Evolutionary conservation across 192 early-diverging fungal genomes (phyloP).

Genomic region (Coemansia erecta): DNA sequence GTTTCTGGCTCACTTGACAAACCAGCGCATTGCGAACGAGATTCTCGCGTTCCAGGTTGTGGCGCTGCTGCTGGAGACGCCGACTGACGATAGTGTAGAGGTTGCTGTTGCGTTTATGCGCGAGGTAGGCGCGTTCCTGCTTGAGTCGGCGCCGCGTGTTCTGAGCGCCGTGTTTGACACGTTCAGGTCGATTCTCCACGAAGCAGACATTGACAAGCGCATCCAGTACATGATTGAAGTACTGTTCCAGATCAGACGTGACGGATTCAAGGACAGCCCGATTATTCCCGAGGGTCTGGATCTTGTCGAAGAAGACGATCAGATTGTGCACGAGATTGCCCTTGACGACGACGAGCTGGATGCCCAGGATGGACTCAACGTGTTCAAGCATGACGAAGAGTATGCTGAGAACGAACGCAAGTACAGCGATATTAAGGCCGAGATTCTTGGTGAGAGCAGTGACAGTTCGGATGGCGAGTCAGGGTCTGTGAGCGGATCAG

Average conservation of each 20-base stretch:
- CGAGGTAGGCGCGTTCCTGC: conserved; percentile 79
- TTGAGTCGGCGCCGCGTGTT: conserved; percentile 72
- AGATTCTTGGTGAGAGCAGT: conserved; percentile 79
- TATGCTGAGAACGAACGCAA: conserved; percentile 81
- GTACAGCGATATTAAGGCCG: conserved; percentile 74
- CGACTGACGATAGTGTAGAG: conserved; percentile 93
- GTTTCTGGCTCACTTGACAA: conserved; percentile 91
- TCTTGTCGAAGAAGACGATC: conserved; percentile 92
- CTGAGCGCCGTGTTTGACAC: conserved; percentile 88
- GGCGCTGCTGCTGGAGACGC: conserved; percentile 76
- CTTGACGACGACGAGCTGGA: conserved; percentile 86
- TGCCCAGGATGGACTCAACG: conserved; percentile 74
- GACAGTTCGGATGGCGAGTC: conserved; percentile 39
- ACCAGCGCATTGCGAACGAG: conserved; percentile 87
- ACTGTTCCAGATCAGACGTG: conserved; percentile 89
- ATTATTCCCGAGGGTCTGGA: conserved; percentile 76
- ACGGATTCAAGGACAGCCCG: conserved; percentile 90
- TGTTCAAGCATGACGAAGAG: conserved; percentile 80
- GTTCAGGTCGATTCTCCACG: conserved; percentile 88
- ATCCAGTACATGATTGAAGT: conserved; percentile 98
- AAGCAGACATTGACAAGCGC: conserved; percentile 91
- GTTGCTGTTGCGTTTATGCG: conserved; percentile 93
- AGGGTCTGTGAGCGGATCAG: conserved; percentile 44
- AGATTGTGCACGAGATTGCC: conserved; percentile 82
- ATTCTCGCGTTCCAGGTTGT: conserved; percentile 85